These are phyloP conservation scores for Oemleria cerasiformis DNA, from an alignment of 306 rosid species.

Conservation along the genomic window DNA sequence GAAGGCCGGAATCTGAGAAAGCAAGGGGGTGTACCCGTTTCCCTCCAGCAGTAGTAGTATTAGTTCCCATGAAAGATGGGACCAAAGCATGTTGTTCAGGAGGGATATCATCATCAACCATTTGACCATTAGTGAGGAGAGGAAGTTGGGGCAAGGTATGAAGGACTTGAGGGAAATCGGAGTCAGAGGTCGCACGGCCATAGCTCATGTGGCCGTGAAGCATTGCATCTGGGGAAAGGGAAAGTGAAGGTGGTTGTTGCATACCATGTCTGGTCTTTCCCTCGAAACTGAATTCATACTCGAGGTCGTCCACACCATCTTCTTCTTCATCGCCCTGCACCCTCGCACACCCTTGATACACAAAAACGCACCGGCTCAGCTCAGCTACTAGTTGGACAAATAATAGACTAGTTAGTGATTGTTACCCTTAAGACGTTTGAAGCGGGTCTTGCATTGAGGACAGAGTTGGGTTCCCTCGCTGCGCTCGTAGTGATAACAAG, in stretches of 20 bases:
- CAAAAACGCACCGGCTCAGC: neutral
- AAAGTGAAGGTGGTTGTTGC: conserved; percentile 14
- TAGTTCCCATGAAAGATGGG: conserved; percentile 36
- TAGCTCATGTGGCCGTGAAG: conserved; percentile 26
- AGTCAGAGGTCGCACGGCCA: conserved; percentile 26
- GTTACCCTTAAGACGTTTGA: conserved; percentile 57
- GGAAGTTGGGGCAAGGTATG: conserved; percentile 25
- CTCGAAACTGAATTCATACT: conserved; percentile 51
- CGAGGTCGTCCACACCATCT: conserved; percentile 64
- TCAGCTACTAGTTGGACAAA: neutral
- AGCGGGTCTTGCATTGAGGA: conserved; percentile 74
- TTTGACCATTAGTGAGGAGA: conserved; percentile 37
- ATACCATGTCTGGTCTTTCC: conserved; percentile 13
- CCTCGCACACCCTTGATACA: conserved; percentile 54
- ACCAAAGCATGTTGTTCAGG: conserved; percentile 43
- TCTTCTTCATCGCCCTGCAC: conserved; percentile 83
- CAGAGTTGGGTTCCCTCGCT: conserved; percentile 62
- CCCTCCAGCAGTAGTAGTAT: conserved; percentile 29
- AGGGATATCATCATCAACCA: conserved; percentile 34
- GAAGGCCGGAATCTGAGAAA: conserved; percentile 27
- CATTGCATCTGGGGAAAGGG: no score
- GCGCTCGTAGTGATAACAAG: conserved; percentile 70
- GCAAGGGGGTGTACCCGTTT: conserved; percentile 29
- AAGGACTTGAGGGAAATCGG: conserved; percentile 25
- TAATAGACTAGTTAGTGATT: neutral